Conservation (phyloP, 768 basidiomycete species). For the Holtermannia corniformis region DNA sequence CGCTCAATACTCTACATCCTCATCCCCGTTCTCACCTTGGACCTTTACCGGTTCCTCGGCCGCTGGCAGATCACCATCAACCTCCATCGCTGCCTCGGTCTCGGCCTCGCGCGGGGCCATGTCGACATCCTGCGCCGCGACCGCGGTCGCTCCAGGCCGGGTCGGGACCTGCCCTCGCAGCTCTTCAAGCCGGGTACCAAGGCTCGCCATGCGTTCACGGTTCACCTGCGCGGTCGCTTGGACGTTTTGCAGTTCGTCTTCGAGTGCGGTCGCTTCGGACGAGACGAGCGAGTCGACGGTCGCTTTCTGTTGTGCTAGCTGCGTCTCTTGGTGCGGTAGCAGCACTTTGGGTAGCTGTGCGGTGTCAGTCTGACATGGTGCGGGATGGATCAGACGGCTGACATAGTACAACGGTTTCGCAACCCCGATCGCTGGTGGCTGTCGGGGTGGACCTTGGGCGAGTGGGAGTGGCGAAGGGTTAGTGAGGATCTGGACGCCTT, state of each 20-base stretch:
- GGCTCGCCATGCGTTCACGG: conserved; percentile 19
- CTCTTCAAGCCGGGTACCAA: conserved; percentile 15
- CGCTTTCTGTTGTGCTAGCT: conserved; percentile 17
- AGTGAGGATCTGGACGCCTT: conserved; percentile 12
- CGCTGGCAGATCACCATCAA: conserved; percentile 6
- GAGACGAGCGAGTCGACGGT: conserved; percentile 28
- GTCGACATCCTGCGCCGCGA: conserved; percentile 17
- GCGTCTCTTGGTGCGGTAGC: conserved; percentile 27
- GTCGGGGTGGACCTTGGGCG: conserved; percentile 23
- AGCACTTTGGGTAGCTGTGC: conserved; percentile 34
- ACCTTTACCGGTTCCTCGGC: conserved; percentile 21
- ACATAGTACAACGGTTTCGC: conserved; percentile 36
- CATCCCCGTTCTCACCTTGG: conserved; percentile 30
- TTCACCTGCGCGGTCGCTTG: conserved; percentile 7
- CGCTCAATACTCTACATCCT: conserved; percentile 31
- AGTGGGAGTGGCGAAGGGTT: conserved; percentile 36
- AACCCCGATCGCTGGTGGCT: conserved; percentile 15
- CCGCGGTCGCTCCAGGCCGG: neutral
- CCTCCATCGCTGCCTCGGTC: conserved; percentile 5
- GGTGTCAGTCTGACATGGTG: neutral
- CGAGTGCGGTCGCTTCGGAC: conserved; percentile 16
- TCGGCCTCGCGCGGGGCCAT: conserved; percentile 19
- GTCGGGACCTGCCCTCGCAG: conserved; percentile 18
- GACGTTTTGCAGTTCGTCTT: conserved; percentile 18
- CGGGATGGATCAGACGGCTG: conserved; percentile 5